Evolutionary conservation across 257 asterid species (phyloP), one percentile per base, ranked within the genome.

Genomic region (Solanum lignicaule): DNA sequence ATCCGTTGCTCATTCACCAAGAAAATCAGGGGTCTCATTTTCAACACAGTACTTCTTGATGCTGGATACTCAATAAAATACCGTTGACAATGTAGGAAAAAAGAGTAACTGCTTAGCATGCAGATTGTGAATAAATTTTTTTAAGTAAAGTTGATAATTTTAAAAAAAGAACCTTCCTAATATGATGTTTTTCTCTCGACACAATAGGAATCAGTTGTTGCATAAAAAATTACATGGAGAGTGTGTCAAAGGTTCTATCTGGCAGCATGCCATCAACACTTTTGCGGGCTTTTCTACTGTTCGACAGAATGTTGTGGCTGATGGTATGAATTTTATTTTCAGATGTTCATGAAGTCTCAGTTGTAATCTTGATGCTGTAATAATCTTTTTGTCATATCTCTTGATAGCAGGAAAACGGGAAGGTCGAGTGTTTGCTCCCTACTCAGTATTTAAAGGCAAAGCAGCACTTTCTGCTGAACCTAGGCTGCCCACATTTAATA

Each of bases 401-500:
- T 46, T 81, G 10, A 33, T 33, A 72, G 27, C 60, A 71, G 69
- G 84, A 36, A 79, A 69, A 69, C 12, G 14, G 60, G 16, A 23
- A 38, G 16, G 32, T 52, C 55, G 86, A 52, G 68, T 93, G 83
- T 94, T 91, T 91, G 96, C 99, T 46, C 93, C 97, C 43, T 95
- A 93, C 89, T 88, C 98, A 20, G 87, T 97, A 90, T 97, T 73
- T 95, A 97, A 97, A 91, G 99, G 98, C 86, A 95, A 95, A 92
- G 98, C 98, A 78, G 95, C 98, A 11, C 94, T 97, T 27, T 92
- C 98, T 85, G 95, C 98, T 72, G 90, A 89, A 86, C 98, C 98
- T 76, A 86, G 87, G 86, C 92, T 92, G 84, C 98, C 98, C 13
- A 92, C 93, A 73, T 95, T 94, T 74, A 88, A 79, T 48, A 94